Evolutionary conservation across 306 rosid species (phyloP).

Genomic region (Notholithocarpus densiflorus): DNA sequence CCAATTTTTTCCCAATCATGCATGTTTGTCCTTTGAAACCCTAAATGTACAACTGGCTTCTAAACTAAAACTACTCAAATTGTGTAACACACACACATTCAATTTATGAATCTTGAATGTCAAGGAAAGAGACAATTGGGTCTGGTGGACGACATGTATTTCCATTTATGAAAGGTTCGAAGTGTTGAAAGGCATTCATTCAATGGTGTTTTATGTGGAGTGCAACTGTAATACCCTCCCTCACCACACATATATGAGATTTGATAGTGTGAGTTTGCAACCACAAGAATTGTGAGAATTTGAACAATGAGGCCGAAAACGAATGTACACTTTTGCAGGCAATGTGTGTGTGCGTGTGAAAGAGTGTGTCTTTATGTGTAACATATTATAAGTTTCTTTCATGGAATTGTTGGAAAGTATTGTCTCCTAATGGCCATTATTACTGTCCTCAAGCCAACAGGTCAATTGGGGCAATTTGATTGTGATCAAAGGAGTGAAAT

Average conservation of each 20-base stretch:
- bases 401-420: too few relatives aligned
- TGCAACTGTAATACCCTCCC: constrained; percentile 22
- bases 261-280: constrained; percentile 24
- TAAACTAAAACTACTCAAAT: constrained; percentile 2
- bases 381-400: too few relatives aligned
- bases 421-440: too few relatives aligned
- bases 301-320: constrained; percentile 14
- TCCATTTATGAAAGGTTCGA: background rate
- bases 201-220: constrained; percentile 28
- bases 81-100: background rate
- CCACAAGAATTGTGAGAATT: constrained; percentile 25
- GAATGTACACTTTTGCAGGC: too few relatives aligned
- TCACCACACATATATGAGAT: background rate
- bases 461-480: background rate
- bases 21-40: background rate
- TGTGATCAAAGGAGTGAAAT: background rate
- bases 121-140: constrained; percentile 15
- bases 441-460: background rate
- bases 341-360: background rate
- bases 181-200: constrained; percentile 4
- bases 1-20: too few relatives aligned
- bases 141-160: background rate
- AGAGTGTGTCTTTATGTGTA: background rate
- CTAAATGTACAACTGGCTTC: background rate
- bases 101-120: constrained; percentile 15